Conservation (phyloP, 2,329 filamentous ascomycete genomes). For the Chaetomium globosum region DNA sequence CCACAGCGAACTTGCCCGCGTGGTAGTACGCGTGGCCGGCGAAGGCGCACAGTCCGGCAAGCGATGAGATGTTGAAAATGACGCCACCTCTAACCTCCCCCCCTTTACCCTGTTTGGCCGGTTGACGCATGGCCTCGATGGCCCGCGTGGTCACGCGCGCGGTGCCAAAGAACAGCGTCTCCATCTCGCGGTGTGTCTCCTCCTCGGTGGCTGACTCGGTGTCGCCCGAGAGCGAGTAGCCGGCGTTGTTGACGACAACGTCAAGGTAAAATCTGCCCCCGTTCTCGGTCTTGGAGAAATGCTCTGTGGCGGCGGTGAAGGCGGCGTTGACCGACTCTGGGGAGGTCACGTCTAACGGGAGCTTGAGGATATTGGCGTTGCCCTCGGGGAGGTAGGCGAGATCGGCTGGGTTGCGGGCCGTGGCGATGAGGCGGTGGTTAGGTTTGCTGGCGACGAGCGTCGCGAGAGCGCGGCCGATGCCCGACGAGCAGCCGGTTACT, state of each 20-base stretch:
- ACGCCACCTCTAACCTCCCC: background rate
- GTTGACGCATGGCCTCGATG: conserved; percentile 38
- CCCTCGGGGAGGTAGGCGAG: conserved; percentile 47
- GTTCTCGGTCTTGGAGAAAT: conserved; percentile 17
- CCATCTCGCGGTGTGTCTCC: conserved; percentile 36
- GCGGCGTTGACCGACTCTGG: conserved; percentile 43
- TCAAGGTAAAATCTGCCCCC: conserved; percentile 20
- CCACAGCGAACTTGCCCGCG: conserved; percentile 41
- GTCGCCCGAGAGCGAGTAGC: conserved; percentile 48
- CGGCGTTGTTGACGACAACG: conserved; percentile 41
- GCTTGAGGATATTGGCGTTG: conserved; percentile 47
- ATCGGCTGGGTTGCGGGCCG: conserved; percentile 49
- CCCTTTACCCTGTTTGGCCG: too few relatives aligned
- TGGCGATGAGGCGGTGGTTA: conserved; percentile 50
- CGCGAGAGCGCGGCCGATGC: conserved; percentile 50
- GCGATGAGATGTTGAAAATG: conserved; percentile 21
- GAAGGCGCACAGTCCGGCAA: conserved; percentile 24
- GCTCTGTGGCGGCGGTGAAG: conserved; percentile 37
- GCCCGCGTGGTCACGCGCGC: conserved; percentile 37
- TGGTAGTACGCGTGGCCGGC: conserved; percentile 47
- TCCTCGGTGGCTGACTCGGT: conserved; percentile 35
- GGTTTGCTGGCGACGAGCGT: conserved; percentile 44
- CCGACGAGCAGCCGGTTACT: conserved; percentile 49
- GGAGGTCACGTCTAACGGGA: conserved; percentile 53
- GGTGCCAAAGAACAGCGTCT: conserved; percentile 41